phyloP scores from a whole-genome alignment of 805 yeast species.

The Nakazawaea molendinolei region DNA sequence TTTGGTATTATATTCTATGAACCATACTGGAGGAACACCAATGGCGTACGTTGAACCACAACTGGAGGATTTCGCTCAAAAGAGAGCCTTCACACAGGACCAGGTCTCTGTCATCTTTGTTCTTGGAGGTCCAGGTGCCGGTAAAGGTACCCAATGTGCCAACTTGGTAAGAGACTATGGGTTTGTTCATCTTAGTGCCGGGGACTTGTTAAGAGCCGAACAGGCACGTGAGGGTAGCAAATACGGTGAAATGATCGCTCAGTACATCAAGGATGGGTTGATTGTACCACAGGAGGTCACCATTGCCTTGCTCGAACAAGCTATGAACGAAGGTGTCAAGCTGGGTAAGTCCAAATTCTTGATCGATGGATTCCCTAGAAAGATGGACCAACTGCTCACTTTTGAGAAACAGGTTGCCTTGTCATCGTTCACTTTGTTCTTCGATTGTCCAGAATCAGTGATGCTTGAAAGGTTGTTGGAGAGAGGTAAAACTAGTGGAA shows the following conservation, averaged over 20 bases:
- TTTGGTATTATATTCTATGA: slow-evolving; percentile 4
- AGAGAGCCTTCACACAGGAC: slow-evolving; percentile 48
- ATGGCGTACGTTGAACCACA: slow-evolving; percentile 26
- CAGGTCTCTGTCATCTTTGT: slow-evolving; percentile 82
- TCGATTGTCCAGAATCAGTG: slow-evolving; percentile 75
- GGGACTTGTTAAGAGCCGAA: slow-evolving; percentile 90
- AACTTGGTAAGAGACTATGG: slow-evolving; percentile 73
- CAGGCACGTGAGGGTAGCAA: slow-evolving; percentile 76
- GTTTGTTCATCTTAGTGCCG: slow-evolving; percentile 91
- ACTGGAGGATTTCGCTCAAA: neutral
- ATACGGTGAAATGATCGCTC: slow-evolving; percentile 79
- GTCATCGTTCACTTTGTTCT: slow-evolving; percentile 65
- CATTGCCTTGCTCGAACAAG: slow-evolving; percentile 71
- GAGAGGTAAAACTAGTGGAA: slow-evolving; percentile 92
- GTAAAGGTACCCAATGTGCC: slow-evolving; percentile 95
- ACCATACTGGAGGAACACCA: slow-evolving; percentile 15
- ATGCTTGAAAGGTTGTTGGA: slow-evolving; percentile 82
- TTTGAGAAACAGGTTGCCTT: slow-evolving; percentile 75
- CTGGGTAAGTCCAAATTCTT: slow-evolving; percentile 61
- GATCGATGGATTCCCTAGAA: slow-evolving; percentile 95
- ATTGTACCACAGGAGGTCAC: slow-evolving; percentile 95
- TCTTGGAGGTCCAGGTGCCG: slow-evolving; percentile 96
- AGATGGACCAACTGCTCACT: slow-evolving; percentile 96
- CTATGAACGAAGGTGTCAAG: slow-evolving; percentile 50
- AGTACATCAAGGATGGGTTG: slow-evolving; percentile 76